phyloP scores from a whole-genome alignment of 306 rosid species.

The Prosopis cineraria region DNA sequence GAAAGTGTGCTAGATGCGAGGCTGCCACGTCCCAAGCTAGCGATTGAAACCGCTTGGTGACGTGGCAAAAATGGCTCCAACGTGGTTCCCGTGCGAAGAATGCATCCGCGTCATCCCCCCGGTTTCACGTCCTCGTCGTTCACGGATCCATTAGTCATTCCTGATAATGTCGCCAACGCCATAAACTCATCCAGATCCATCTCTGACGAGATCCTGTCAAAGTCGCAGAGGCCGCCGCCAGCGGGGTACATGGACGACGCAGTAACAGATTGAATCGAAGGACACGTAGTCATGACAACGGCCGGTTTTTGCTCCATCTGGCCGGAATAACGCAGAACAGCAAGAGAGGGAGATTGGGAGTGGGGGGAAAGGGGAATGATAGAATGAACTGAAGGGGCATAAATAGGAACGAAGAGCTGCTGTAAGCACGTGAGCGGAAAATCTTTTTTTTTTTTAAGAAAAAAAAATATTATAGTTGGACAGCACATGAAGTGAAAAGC shows the following conservation, averaged over 20 bases:
- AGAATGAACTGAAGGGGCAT: conserved; percentile 33
- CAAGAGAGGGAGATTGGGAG: conserved; percentile 10
- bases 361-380: conserved; percentile 41
- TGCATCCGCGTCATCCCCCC: conserved; percentile 38
- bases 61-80: conserved; percentile 25
- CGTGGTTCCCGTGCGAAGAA: conserved; percentile 9
- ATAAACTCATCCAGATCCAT: conserved; percentile 46
- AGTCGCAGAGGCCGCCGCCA: conserved; percentile 33
- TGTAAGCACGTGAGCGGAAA: not conserved
- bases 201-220: conserved; percentile 58
- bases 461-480: conserved; percentile 35
- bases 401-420: conserved; percentile 34
- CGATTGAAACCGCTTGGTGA: conserved; percentile 2
- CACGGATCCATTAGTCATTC: conserved; percentile 2
- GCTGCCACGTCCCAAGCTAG: conserved; percentile 27
- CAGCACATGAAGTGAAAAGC: conserved; percentile 62
- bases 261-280: conserved; percentile 19
- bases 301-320: conserved; percentile 34
- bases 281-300: conserved; percentile 7
- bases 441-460: not conserved
- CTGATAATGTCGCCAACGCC: not conserved
- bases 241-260: not conserved
- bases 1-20: not conserved
- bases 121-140: conserved; percentile 23
- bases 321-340: conserved; percentile 22